Evolutionary conservation across 2,329 filamentous ascomycete species (phyloP).

Genomic region (Talaromyces sp.): DNA sequence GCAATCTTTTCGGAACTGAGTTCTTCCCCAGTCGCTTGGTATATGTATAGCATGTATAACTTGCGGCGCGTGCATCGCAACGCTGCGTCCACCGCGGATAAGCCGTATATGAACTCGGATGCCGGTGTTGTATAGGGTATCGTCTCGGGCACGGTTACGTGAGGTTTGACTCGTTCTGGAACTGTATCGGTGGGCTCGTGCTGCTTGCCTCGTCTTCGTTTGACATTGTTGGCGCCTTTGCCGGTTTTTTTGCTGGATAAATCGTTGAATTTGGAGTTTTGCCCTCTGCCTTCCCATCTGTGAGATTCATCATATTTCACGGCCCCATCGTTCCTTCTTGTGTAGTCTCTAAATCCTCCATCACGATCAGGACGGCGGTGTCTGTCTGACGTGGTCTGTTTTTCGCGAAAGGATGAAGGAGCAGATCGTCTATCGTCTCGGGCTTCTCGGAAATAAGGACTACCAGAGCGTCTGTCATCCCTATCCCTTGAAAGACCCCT

Average conservation of each 20-base stretch:
- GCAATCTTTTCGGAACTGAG: slow-evolving; percentile 39
- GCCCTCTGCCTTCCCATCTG: neutral
- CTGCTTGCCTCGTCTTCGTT: slow-evolving; percentile 12
- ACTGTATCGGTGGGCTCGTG: slow-evolving; percentile 23
- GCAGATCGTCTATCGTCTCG: neutral
- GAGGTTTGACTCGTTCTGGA: slow-evolving; percentile 33
- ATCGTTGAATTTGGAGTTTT: neutral
- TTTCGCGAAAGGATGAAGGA: neutral
- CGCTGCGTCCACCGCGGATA: slow-evolving; percentile 74
- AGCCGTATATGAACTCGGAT: slow-evolving; percentile 88
- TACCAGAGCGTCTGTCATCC: neutral
- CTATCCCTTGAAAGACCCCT: neutral
- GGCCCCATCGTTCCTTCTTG: neutral
- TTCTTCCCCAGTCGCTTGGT: slow-evolving; percentile 56
- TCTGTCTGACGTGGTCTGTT: neutral
- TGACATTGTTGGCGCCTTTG: slow-evolving; percentile 4
- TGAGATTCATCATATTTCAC: neutral
- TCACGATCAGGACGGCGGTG: neutral
- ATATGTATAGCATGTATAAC: slow-evolving; percentile 81
- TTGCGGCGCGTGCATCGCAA: slow-evolving; percentile 66
- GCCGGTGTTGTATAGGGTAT: slow-evolving; percentile 77
- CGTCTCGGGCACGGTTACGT: slow-evolving; percentile 39
- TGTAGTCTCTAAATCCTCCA: neutral
- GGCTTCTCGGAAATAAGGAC: neutral
- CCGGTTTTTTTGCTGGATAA: neutral